Evolutionary conservation across 2,329 filamentous ascomycete genomes (phyloP).

Genomic region (Trichophyton benhamiae): DNA sequence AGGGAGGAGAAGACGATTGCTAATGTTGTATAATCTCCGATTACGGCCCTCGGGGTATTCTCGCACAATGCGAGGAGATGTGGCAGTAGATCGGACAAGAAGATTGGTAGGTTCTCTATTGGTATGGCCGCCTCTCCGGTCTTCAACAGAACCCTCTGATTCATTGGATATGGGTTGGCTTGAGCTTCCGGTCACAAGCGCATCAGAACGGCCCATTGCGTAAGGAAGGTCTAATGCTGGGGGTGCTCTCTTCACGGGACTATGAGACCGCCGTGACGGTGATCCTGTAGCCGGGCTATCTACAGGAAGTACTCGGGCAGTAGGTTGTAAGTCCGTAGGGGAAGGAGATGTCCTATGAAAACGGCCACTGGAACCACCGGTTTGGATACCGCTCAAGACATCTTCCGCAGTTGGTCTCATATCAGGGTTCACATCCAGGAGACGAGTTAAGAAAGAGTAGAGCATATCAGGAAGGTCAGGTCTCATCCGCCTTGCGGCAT

Average conservation of each 20-base stretch:
- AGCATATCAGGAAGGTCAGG: constrained; percentile 76
- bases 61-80: not conserved
- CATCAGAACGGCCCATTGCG: not conserved
- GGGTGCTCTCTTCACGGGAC: constrained; percentile 13
- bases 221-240: not conserved
- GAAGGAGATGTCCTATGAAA: constrained; percentile 23
- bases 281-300: constrained; percentile 22
- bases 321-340: constrained; percentile 23
- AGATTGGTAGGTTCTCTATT: not conserved
- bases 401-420: constrained; percentile 76
- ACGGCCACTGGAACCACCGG: constrained; percentile 29
- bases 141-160: not conserved
- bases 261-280: constrained; percentile 14
- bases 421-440: constrained; percentile 64
- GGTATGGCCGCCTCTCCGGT: not conserved
- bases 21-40: constrained; percentile 6
- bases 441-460: constrained; percentile 68
- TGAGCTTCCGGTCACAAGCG: not conserved
- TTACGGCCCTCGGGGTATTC: not conserved
- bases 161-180: not conserved
- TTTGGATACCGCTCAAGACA: constrained; percentile 65
- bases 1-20: constrained; percentile 30
- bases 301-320: constrained; percentile 28
- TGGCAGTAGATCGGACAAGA: not conserved
- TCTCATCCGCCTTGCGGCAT: constrained; percentile 59